A percentile compares a stretch with the other conserved stretches of the same genome.
phyloP scores from a whole-genome alignment of 306 rosid genomes.

The Acacia confusa region DNA sequence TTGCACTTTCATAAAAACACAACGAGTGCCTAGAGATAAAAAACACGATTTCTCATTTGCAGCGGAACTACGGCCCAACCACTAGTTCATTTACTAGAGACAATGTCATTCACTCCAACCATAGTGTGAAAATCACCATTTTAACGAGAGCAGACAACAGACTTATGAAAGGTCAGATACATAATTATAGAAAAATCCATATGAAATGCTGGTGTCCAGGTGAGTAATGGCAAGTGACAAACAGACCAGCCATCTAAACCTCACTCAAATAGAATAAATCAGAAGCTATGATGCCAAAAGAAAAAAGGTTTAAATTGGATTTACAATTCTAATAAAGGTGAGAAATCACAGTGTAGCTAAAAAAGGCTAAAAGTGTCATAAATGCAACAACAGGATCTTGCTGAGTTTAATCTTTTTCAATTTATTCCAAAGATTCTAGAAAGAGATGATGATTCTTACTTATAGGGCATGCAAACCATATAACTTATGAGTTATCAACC shows the following conservation, averaged over 20 bases:
- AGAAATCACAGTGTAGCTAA: background rate
- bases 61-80: slow-evolving; percentile 19
- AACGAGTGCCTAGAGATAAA: slow-evolving; percentile 10
- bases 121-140: background rate
- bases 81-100: slow-evolving; percentile 33
- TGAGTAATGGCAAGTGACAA: background rate
- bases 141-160: background rate
- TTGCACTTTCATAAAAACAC: slow-evolving; percentile 22
- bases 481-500: background rate
- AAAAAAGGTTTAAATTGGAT: slow-evolving; percentile 7
- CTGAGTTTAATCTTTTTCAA: background rate
- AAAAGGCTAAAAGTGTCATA: background rate
- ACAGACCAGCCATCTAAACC: slow-evolving; percentile 20
- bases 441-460: background rate
- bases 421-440: background rate
- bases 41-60: slow-evolving; percentile 24
- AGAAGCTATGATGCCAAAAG: background rate
- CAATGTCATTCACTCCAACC: slow-evolving; percentile 17
- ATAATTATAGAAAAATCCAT: slow-evolving; percentile 1
- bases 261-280: background rate
- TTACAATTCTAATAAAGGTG: slow-evolving; percentile 11
- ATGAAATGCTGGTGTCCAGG: background rate
- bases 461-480: background rate
- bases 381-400: background rate
- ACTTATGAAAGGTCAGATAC: background rate